Conservation (phyloP, 2,329 filamentous ascomycete species). For the Trichoderma asperellum region DNA sequence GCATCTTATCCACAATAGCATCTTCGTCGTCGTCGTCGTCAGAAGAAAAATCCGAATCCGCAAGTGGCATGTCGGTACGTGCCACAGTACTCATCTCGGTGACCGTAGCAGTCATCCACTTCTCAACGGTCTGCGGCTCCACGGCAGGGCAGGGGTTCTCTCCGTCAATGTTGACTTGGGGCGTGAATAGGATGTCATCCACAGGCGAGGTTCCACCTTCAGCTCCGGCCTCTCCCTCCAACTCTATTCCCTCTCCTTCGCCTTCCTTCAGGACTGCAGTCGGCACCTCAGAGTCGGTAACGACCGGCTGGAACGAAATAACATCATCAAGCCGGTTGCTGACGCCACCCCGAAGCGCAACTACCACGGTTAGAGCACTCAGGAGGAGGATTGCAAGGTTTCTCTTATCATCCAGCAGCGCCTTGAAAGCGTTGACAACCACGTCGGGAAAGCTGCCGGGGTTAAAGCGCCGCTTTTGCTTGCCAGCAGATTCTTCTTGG, state of each 20-base stretch:
- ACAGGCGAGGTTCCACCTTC: slow-evolving; percentile 9
- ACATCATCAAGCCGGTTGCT: background rate
- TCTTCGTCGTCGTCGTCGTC: background rate
- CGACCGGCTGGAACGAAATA: slow-evolving; percentile 38
- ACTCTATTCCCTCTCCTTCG: background rate
- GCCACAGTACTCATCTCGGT: slow-evolving; percentile 38
- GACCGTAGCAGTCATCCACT: slow-evolving; percentile 34
- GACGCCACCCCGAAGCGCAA: slow-evolving; percentile 47
- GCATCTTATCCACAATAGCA: slow-evolving; percentile 24
- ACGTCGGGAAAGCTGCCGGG: slow-evolving; percentile 56
- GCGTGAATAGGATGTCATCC: slow-evolving; percentile 6
- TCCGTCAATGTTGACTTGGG: slow-evolving; percentile 25
- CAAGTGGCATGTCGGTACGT: slow-evolving; percentile 35
- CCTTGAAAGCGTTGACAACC: slow-evolving; percentile 56
- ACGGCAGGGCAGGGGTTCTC: slow-evolving; percentile 25
- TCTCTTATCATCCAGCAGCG: slow-evolving; percentile 61
- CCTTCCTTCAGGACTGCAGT: slow-evolving; percentile 2
- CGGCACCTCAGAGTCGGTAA: slow-evolving; percentile 34
- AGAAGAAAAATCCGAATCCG: slow-evolving; percentile 24
- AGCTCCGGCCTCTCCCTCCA: background rate
- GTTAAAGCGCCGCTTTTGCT: slow-evolving; percentile 42
- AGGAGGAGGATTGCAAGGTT: slow-evolving; percentile 62
- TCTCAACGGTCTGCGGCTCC: slow-evolving; percentile 30
- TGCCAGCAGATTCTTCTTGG: slow-evolving; percentile 33
- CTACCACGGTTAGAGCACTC: slow-evolving; percentile 56